Conservation (phyloP, 345 rosid species). For the Eucalyptus sp. region DNA sequence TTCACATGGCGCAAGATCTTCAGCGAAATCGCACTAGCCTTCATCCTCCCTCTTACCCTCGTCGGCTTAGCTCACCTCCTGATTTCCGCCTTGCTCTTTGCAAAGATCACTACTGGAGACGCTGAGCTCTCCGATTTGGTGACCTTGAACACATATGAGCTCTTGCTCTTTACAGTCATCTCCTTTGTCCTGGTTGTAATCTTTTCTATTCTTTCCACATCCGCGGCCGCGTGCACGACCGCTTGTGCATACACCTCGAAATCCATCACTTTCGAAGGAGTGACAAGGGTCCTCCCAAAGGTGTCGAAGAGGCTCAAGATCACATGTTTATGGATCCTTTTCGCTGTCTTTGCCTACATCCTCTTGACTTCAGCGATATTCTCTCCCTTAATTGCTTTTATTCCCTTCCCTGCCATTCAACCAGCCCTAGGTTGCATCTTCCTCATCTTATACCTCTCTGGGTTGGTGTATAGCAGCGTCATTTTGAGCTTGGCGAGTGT, state of each 20-base stretch:
- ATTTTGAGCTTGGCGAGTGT: constrained; percentile 32
- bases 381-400: neutral
- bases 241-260: constrained; percentile 27
- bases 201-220: constrained; percentile 32
- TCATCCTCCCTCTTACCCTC: constrained; percentile 38
- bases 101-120: neutral
- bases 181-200: constrained; percentile 21
- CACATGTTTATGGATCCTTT: constrained; percentile 18
- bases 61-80: constrained; percentile 23
- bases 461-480: constrained; percentile 21
- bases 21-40: constrained; percentile 23
- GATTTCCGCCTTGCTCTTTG: constrained; percentile 13
- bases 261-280: constrained; percentile 14
- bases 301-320: constrained; percentile 38
- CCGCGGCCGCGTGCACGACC: constrained; percentile 28
- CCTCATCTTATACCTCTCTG: neutral
- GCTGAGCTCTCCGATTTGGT: neutral
- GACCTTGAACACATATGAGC: constrained; percentile 8
- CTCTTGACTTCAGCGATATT: neutral
- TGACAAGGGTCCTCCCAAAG: constrained; percentile 29
- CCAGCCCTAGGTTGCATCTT: neutral
- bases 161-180: constrained; percentile 14
- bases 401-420: neutral
- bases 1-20: constrained; percentile 32
- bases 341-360: constrained; percentile 6